Conservation (phyloP, 345 rosid genomes). For the Acer yangbiense region DNA sequence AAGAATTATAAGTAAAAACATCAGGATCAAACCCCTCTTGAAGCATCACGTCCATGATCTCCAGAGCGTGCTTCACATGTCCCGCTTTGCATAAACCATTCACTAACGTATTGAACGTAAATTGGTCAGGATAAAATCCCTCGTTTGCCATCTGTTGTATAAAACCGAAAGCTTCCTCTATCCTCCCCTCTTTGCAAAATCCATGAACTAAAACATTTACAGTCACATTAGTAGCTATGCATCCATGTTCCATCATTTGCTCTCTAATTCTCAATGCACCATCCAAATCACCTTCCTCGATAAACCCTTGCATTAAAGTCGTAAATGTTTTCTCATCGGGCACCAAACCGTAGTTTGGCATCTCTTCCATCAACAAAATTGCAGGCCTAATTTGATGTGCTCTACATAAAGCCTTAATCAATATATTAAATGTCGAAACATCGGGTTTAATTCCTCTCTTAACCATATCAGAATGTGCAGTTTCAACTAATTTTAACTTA, state of each 20-base stretch:
- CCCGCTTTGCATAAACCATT: constrained; percentile 81
- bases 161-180: constrained; percentile 69
- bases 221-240: constrained; percentile 56
- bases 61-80: constrained; percentile 78
- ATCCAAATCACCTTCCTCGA: constrained; percentile 77
- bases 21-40: constrained; percentile 85
- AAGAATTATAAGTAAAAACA: constrained; percentile 71
- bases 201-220: constrained; percentile 89
- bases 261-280: constrained; percentile 74
- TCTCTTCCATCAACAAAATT: constrained; percentile 85
- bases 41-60: constrained; percentile 88
- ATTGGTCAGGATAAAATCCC: constrained; percentile 78
- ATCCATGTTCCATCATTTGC: constrained; percentile 59
- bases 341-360: constrained; percentile 58
- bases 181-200: constrained; percentile 72
- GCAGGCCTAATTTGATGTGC: constrained; percentile 92
- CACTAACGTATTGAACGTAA: constrained; percentile 77
- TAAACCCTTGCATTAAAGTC: constrained; percentile 83
- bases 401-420: constrained; percentile 83
- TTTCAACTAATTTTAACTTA: constrained; percentile 71
- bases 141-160: constrained; percentile 63
- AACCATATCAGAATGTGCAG: constrained; percentile 61
- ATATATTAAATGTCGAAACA: constrained; percentile 76
- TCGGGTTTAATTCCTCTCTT: constrained; percentile 67
- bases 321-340: constrained; percentile 91